Evolutionary conservation across 2,329 filamentous ascomycete species (phyloP).

Genomic region (Ceratocystis cacaofunesta): DNA sequence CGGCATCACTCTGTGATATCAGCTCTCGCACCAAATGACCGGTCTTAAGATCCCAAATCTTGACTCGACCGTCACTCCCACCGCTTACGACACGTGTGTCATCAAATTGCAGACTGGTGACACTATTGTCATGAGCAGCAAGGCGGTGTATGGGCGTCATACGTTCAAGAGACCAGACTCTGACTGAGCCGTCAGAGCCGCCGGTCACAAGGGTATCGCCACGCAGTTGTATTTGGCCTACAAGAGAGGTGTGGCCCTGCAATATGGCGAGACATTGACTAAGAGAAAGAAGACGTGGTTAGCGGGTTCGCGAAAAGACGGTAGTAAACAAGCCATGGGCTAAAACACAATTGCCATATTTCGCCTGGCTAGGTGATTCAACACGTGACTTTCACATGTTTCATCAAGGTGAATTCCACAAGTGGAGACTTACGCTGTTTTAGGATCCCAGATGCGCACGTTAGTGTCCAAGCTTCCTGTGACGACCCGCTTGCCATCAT

Average conservation of each 20-base stretch:
- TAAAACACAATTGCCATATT: not conserved
- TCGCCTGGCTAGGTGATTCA: not conserved
- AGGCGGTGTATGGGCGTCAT: constrained; percentile 87
- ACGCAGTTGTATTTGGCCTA: constrained; percentile 91
- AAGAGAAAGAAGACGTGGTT: constrained; percentile 22
- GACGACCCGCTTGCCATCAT: constrained; percentile 83
- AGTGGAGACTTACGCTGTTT: constrained; percentile 51
- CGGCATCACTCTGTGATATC: constrained; percentile 79
- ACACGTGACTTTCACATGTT: constrained; percentile 2
- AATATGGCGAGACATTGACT: constrained; percentile 76
- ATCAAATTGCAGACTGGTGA: constrained; percentile 94
- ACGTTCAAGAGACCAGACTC: constrained; percentile 86
- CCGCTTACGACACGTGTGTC: constrained; percentile 90
- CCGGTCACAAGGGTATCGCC: constrained; percentile 90
- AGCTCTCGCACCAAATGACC: constrained; percentile 83
- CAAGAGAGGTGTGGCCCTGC: constrained; percentile 90
- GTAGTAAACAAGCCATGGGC: not conserved
- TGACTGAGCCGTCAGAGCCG: constrained; percentile 86
- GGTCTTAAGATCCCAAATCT: constrained; percentile 93
- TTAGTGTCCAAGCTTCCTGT: constrained; percentile 95
- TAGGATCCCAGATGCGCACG: constrained; percentile 90
- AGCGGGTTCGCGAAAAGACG: not conserved
- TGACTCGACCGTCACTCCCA: constrained; percentile 92
- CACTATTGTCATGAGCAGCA: constrained; percentile 94
- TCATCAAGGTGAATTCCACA: not conserved